These are phyloP conservation scores for Beta vulgaris DNA, from an alignment of 148 eudicot genomes.

Conservation along the genomic window DNA sequence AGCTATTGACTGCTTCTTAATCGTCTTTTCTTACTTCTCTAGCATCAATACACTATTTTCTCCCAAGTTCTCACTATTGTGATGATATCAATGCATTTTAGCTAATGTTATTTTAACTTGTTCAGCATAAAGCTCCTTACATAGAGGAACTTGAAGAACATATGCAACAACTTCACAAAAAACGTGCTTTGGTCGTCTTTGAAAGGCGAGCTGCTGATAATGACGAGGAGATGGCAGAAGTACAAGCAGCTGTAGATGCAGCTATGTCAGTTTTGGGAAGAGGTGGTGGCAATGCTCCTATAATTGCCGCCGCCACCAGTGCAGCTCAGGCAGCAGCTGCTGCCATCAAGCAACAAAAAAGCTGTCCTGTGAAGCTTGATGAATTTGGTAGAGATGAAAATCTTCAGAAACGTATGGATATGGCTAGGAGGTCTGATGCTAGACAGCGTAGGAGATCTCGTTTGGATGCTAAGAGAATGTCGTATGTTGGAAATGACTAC, in stretches of 20 bases:
- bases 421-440: slow-evolving; percentile 64
- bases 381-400: slow-evolving; percentile 84
- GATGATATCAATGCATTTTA: slow-evolving; percentile 5
- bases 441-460: slow-evolving; percentile 59
- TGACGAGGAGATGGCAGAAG: slow-evolving; percentile 73
- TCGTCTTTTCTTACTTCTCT: background rate
- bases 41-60: background rate
- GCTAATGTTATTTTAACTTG: slow-evolving; percentile 16
- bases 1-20: background rate
- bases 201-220: slow-evolving; percentile 85
- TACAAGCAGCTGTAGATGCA: slow-evolving; percentile 81
- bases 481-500: slow-evolving; percentile 41
- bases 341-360: slow-evolving; percentile 44
- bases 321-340: slow-evolving; percentile 74
- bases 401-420: slow-evolving; percentile 76
- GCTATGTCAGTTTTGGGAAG: slow-evolving; percentile 57
- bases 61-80: slow-evolving; percentile 5
- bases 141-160: slow-evolving; percentile 94
- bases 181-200: slow-evolving; percentile 63
- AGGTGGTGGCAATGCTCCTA: slow-evolving; percentile 45
- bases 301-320: slow-evolving; percentile 53
- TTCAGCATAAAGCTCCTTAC: slow-evolving; percentile 89
- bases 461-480: slow-evolving; percentile 59
- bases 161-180: slow-evolving; percentile 83
- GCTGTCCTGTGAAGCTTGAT: slow-evolving; percentile 67